Evolutionary conservation across 306 rosid species (phyloP).

Genomic region (Cicer cuneatum): DNA sequence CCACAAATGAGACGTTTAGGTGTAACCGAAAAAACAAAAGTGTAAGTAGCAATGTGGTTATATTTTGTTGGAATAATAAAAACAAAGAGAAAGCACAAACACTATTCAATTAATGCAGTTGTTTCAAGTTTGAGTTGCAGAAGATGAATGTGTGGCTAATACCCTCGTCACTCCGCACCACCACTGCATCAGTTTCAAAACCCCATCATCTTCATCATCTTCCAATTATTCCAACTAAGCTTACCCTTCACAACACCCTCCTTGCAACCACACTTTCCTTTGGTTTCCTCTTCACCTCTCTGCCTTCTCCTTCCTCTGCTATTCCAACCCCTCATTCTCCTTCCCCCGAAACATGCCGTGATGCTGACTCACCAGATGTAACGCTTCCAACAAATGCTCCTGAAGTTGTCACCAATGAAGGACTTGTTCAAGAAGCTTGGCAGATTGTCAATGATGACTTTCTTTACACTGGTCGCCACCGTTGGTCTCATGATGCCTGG

Average conservation of each 20-base stretch:
- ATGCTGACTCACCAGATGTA: constrained; percentile 45
- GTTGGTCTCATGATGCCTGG: constrained; percentile 81
- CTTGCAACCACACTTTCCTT: constrained; percentile 47
- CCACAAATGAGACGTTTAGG: no score
- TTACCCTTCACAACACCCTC: constrained; percentile 32
- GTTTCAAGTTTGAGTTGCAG: constrained; percentile 5
- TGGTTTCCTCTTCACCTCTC: constrained; percentile 38
- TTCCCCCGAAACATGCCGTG: constrained; percentile 56
- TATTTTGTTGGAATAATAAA: no score
- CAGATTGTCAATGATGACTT: constrained; percentile 85
- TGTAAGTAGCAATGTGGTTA: no score
- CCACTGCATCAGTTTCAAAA: background rate
- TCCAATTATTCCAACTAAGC: constrained; percentile 4
- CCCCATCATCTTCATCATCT: constrained; percentile 13
- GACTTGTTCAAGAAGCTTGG: constrained; percentile 93
- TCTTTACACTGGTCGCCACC: constrained; percentile 65
- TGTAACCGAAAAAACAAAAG: no score
- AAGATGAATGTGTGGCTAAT: constrained; percentile 46
- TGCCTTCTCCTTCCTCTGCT: constrained; percentile 41
- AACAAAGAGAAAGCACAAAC: no score
- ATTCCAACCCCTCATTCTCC: constrained; percentile 16
- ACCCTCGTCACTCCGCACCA: constrained; percentile 23
- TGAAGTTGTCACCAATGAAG: constrained; percentile 63
- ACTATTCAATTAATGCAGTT: background rate
- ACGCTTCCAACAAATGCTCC: constrained; percentile 41